Base-by-base conservation (phyloP, 176 grass and related monocot genomes). In the Aechmea fasciata region DNA sequence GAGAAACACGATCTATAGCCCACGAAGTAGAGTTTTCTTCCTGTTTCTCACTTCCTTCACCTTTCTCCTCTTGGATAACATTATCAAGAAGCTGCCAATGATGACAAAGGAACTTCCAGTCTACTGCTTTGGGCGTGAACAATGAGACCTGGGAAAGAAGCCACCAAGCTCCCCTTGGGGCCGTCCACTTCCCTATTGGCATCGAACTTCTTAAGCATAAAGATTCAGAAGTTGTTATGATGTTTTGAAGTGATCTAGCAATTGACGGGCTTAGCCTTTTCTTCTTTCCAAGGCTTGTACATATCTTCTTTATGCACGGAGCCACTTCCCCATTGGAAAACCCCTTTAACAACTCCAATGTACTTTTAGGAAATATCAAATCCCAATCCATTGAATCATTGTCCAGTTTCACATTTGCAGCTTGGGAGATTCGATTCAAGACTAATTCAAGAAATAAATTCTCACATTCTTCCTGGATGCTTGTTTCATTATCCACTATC, bases 41-140 rank as follows among this genome's bases (percentile, higher is more conserved):
- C 50, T 59, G 81, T 75, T 79, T 77, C 73, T 87, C 70, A 78
- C 26, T 68, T 77, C 22, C 65, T 84, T 86, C 71, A 48, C 74
- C 67, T 82, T 11, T 64, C 47, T 78, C 69, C 14, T 91, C 77
- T 72, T 73, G 69, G 10, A 53, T 71, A 76, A 85, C 78, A 77
- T 91, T 86, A 74, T 88, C 93, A 73, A 96, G 88, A 18, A 96
- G 86, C 76, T 87, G 79, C 93, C 93, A 96, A 69, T 96, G 89
- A 73, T 96, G 89, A 52, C 72, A 80, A 24, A 96, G 86, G 71
- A 96, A 96, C 72, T 86, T 76, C 93, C 93, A 96, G 57, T 85
- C 80, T 71, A 96, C 53, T 3, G 84, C 85, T 78, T 92, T 89
- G 52, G 93, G 86, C 10, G 77, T 77, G 65, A 89, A 92, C 57